Conservation (phyloP, 129 eudicot genomes). For the Oenanthe sinensis region DNA sequence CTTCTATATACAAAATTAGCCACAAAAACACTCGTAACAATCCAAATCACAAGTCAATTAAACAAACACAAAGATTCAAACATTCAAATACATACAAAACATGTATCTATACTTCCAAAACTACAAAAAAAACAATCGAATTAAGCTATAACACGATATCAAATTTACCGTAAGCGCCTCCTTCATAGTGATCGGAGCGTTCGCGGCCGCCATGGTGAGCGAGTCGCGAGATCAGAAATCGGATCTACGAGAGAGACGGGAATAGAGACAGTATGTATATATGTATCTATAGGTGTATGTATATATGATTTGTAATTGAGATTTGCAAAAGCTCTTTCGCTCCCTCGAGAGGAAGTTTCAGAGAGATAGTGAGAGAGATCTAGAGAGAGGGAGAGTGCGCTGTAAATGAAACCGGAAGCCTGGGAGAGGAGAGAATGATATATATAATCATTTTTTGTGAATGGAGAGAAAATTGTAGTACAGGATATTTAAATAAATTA, state of each 20-base stretch:
- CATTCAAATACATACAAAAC: constrained; percentile 4
- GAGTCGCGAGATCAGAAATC: constrained; percentile 19
- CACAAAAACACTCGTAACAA: constrained; percentile 3
- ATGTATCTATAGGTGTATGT: neutral
- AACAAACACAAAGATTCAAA: constrained; percentile 1
- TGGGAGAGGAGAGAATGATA: neutral
- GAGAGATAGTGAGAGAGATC: constrained; percentile 6
- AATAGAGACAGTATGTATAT: neutral
- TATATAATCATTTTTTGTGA: neutral
- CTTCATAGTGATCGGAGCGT: constrained; percentile 94
- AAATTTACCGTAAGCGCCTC: constrained; percentile 83
- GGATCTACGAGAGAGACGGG: constrained; percentile 19
- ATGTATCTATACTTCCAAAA: constrained; percentile 5
- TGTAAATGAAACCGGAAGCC: neutral
- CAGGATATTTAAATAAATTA: neutral
- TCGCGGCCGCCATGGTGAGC: constrained; percentile 43
- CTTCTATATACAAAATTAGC: neutral
- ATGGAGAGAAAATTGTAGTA: neutral
- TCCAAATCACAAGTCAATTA: constrained; percentile 5
- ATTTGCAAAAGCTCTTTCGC: neutral
- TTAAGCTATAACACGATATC: constrained; percentile 12
- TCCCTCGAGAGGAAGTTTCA: constrained; percentile 1
- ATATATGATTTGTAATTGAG: neutral
- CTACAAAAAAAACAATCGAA: constrained; percentile 9
- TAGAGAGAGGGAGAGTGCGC: neutral